phyloP scores from a whole-genome alignment of 495 filamentous ascomycete genomes.

The Lophiotrema nucula region DNA sequence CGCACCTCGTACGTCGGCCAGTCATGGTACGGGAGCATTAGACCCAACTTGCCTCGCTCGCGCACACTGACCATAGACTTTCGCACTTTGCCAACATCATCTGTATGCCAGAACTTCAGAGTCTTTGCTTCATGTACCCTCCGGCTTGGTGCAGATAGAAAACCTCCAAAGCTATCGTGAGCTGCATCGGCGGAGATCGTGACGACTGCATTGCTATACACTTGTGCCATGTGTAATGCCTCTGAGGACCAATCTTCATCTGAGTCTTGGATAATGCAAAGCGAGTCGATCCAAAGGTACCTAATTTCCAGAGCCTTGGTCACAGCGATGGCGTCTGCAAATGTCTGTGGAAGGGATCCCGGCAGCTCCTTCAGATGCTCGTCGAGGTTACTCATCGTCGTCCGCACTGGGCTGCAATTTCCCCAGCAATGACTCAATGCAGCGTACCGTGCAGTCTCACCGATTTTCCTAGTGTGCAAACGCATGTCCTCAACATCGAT shows the following conservation, averaged over 20 bases:
- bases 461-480: too few relatives aligned
- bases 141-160: background rate
- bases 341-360: background rate
- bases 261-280: background rate
- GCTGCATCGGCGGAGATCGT: background rate
- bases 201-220: conserved; percentile 2
- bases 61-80: too few relatives aligned
- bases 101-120: too few relatives aligned
- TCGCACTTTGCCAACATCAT: too few relatives aligned
- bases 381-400: background rate
- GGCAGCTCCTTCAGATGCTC: background rate
- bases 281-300: too few relatives aligned
- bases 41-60: too few relatives aligned
- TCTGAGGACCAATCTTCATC: background rate
- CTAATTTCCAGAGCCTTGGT: background rate
- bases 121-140: background rate
- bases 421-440: background rate
- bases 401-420: background rate
- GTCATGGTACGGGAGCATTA: too few relatives aligned
- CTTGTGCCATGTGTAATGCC: background rate
- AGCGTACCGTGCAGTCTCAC: too few relatives aligned
- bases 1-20: too few relatives aligned
- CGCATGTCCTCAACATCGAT: too few relatives aligned
- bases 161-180: background rate
- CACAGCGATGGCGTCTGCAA: background rate